Base-by-base conservation (phyloP, 352 stramenopile genomes). In the Pythium monospermum region DNA sequence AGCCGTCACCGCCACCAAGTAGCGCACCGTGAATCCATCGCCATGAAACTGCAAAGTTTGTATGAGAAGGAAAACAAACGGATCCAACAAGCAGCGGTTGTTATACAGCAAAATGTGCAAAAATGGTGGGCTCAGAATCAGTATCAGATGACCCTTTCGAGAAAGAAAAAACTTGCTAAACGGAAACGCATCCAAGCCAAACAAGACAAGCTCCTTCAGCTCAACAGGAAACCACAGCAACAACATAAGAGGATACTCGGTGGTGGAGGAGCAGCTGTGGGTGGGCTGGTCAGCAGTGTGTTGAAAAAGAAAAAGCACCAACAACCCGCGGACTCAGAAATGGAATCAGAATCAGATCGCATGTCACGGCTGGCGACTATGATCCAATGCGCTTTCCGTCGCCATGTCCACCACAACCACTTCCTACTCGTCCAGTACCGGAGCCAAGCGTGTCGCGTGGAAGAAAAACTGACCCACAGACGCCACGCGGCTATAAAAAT, bases 121-220 rank as follows among this genome's bases (percentile, higher is more conserved):
- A 49, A 72, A 3, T 87, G 74, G 72, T 55, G 75, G 10, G 58
- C 71, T 21, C 72, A 80, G 43, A 65, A 64, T n/a, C 59, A 68
- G 40, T 83, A 75, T 31, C 23, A 62, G 1, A 66, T 71, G 50
- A 42, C 40, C 19, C 52, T 49, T 13, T 57, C 49, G 15, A 48
- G 64, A 18, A 42, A 36, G 16, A 63, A 67, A 32, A 85, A 84
- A 36, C 32, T 63, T 0, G 63, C 62, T 21, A 49, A 59, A 10
- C 55, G 35, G 18, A 33, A 57, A 19, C 55, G 72, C 13, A 40
- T 82, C 2, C 49, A 49, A 0, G 35, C 54, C 12, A 84, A 85
- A 36, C 19, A n/a, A n/a, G n/a, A n/a, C n/a, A n/a, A n/a, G n/a
- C n/a, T n/a, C n/a, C n/a, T n/a, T n/a, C n/a, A n/a, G n/a, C n/a